Evolutionary conservation across 768 basidiomycete species (phyloP).

Genomic region (Amyloporia xantha): DNA sequence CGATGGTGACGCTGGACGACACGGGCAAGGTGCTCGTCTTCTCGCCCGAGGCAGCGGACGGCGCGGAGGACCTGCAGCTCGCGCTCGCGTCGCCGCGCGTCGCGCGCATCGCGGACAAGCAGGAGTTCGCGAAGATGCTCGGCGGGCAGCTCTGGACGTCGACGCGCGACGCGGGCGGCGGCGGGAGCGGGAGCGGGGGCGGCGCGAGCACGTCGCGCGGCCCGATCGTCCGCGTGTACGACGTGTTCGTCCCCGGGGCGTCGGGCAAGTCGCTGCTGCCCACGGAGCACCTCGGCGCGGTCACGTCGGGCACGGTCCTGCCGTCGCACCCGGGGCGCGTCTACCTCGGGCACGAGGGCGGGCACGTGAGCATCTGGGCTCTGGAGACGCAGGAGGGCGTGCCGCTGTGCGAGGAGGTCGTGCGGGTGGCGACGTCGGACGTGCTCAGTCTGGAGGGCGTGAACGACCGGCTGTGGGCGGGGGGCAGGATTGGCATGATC

Average conservation of each 20-base stretch:
- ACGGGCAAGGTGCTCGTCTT: slow-evolving; percentile 78
- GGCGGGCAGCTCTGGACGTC: slow-evolving; percentile 83
- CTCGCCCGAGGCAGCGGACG: slow-evolving; percentile 36
- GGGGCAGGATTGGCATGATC: slow-evolving; percentile 76
- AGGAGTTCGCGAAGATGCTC: slow-evolving; percentile 71
- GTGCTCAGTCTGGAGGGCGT: slow-evolving; percentile 83
- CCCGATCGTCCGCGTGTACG: slow-evolving; percentile 78
- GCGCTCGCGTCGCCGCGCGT: slow-evolving; percentile 46
- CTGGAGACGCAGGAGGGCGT: slow-evolving; percentile 45
- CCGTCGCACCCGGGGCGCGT: slow-evolving; percentile 60
- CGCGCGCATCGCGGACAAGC: slow-evolving; percentile 71
- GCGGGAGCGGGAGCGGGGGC: too few species aligned
- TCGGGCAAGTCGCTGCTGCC: slow-evolving; percentile 51
- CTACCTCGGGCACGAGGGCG: slow-evolving; percentile 90
- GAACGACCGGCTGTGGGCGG: slow-evolving; percentile 80
- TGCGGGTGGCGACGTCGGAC: slow-evolving; percentile 77
- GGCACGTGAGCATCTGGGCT: slow-evolving; percentile 80
- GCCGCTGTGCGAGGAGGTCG: slow-evolving; percentile 63
- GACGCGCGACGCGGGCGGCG: slow-evolving; percentile 38
- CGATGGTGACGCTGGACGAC: slow-evolving; percentile 83
- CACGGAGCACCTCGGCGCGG: slow-evolving; percentile 69
- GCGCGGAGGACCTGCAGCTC: slow-evolving; percentile 38
- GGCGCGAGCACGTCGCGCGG: slow-evolving; percentile 40
- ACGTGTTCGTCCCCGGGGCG: slow-evolving; percentile 56
- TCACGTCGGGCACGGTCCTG: slow-evolving; percentile 74